Conservation (phyloP, 495 filamentous ascomycete species). For the Penicillium maclennaniae region DNA sequence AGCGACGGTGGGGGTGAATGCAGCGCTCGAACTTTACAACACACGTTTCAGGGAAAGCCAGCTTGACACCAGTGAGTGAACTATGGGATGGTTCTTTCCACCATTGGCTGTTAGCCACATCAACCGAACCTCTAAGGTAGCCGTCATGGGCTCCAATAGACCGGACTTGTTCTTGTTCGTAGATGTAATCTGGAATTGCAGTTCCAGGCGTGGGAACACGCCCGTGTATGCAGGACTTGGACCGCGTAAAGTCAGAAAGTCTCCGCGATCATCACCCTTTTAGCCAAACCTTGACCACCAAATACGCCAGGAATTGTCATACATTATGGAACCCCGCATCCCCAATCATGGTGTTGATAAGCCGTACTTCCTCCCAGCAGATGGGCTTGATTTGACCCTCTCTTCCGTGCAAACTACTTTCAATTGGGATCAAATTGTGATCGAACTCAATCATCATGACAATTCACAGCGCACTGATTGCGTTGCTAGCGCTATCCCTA, state of each 20-base stretch:
- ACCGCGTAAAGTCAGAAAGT: slow-evolving; percentile 3
- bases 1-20: background rate
- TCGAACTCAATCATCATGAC: background rate
- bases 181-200: background rate
- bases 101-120: background rate
- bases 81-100: background rate
- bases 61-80: background rate
- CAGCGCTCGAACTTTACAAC: background rate
- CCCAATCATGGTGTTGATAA: background rate
- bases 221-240: background rate
- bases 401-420: background rate
- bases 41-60: background rate
- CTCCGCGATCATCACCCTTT: background rate
- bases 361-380: background rate
- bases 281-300: background rate
- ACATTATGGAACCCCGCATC: background rate
- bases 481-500: background rate
- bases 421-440: background rate
- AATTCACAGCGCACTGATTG: background rate
- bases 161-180: background rate
- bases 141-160: background rate
- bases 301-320: slow-evolving; percentile 4
- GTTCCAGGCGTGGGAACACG: background rate
- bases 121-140: background rate
- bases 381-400: background rate